A percentile compares a stretch with the other conserved stretches of the same genome.
Evolutionary conservation across 768 basidiomycete genomes (phyloP).

Genomic region (Daedaleopsis nitida): DNA sequence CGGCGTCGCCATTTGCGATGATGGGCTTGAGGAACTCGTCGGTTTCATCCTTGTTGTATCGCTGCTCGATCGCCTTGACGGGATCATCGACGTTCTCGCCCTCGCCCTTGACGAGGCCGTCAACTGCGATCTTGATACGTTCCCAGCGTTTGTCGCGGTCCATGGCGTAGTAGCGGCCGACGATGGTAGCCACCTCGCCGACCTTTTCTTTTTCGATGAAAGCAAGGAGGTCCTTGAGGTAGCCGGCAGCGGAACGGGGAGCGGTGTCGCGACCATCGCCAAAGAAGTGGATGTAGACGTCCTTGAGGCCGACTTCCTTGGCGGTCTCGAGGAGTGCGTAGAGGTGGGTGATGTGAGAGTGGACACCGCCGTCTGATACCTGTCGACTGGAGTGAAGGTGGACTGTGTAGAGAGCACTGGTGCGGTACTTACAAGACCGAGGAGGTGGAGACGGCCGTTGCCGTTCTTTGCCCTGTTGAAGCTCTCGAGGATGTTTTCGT

Average conservation of each 20-base stretch:
- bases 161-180: conserved; percentile 96
- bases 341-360: conserved; percentile 90
- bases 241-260: conserved; percentile 77
- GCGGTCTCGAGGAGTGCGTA: conserved; percentile 90
- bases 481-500: conserved; percentile 67
- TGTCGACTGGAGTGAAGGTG: conserved; percentile 29
- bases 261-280: conserved; percentile 96
- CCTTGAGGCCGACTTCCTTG: conserved; percentile 79
- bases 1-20: conserved; percentile 77
- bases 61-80: conserved; percentile 67
- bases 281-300: conserved; percentile 92
- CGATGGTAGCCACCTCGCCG: conserved; percentile 81
- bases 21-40: conserved; percentile 98
- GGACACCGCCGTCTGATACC: conserved; percentile 96
- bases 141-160: conserved; percentile 98
- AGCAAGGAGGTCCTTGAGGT: conserved; percentile 73
- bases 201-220: conserved; percentile 78
- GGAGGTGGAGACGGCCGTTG: conserved; percentile 83
- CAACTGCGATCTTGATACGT: conserved; percentile 85
- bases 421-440: conserved; percentile 66
- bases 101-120: conserved; percentile 75
- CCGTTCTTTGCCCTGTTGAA: conserved; percentile 79
- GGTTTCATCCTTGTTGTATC: conserved; percentile 84
- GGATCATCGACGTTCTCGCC: conserved; percentile 61
- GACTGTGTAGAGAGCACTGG: background rate